Evolutionary conservation across 768 basidiomycete genomes (phyloP).

Genomic region (Suillus discolor): DNA sequence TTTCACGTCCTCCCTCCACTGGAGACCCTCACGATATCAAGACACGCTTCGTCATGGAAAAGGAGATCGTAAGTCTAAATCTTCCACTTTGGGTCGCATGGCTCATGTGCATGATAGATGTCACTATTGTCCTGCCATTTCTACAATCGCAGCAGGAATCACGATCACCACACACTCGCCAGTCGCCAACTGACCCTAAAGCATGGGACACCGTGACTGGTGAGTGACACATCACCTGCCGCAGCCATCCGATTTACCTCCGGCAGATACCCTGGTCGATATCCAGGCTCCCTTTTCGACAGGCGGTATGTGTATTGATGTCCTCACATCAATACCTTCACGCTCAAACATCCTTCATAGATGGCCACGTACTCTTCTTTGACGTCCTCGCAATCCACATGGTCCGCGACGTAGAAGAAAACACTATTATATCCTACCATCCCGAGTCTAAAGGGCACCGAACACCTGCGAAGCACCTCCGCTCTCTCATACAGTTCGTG

Average conservation of each 20-base stretch:
- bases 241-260: not conserved
- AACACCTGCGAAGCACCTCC: slow-evolving; percentile 12
- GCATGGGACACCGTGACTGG: too few species aligned
- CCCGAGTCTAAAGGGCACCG: not conserved
- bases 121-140: slow-evolving; percentile 7
- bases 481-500: slow-evolving; percentile 10
- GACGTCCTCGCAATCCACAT: slow-evolving; percentile 9
- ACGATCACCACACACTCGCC: too few species aligned
- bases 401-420: not conserved
- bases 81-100: slow-evolving; percentile 12
- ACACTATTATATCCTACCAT: slow-evolving; percentile 7
- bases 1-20: slow-evolving; percentile 34
- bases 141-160: not conserved
- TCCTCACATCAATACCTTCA: not conserved
- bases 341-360: not conserved
- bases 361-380: not conserved
- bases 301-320: not conserved
- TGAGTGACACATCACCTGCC: not conserved
- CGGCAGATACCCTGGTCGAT: not conserved
- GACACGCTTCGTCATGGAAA: slow-evolving; percentile 21
- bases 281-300: slow-evolving; percentile 4
- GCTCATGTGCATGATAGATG: slow-evolving; percentile 1
- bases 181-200: too few species aligned
- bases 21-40: slow-evolving; percentile 36
- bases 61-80: slow-evolving; percentile 33